Evolutionary conservation across 2,329 filamentous ascomycete species (phyloP).

Genomic region (Cladosporium sp.): DNA sequence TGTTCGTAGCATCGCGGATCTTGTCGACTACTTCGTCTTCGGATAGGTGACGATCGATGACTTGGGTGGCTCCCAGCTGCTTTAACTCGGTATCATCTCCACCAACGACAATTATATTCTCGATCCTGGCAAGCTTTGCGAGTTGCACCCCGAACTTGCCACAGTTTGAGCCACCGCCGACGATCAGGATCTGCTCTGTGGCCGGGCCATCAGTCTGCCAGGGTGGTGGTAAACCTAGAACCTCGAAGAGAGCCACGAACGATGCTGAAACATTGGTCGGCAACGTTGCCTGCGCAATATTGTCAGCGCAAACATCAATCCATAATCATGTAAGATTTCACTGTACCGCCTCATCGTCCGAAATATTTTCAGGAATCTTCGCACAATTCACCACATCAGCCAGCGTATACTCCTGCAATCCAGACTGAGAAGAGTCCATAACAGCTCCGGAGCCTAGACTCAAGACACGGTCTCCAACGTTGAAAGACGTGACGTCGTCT

Average conservation of each 20-base stretch:
- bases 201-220: neutral
- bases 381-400: slow-evolving; percentile 3
- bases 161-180: slow-evolving; percentile 6
- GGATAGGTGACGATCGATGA: neutral
- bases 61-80: neutral
- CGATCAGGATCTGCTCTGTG: neutral
- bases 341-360: neutral
- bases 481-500: neutral
- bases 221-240: neutral
- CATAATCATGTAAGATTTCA: neutral
- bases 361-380: neutral
- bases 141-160: slow-evolving; percentile 7
- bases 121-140: neutral
- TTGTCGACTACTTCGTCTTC: neutral
- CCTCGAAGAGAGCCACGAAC: neutral
- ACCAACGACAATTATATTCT: neutral
- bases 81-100: neutral
- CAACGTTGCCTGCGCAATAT: neutral
- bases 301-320: neutral
- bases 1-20: neutral
- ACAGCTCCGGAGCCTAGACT: neutral
- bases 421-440: slow-evolving; percentile 5
- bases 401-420: neutral
- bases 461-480: neutral
- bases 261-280: neutral